These are phyloP conservation scores for Macrolepiota albuminosa DNA, from an alignment of 768 basidiomycete species.

Conservation along the genomic window DNA sequence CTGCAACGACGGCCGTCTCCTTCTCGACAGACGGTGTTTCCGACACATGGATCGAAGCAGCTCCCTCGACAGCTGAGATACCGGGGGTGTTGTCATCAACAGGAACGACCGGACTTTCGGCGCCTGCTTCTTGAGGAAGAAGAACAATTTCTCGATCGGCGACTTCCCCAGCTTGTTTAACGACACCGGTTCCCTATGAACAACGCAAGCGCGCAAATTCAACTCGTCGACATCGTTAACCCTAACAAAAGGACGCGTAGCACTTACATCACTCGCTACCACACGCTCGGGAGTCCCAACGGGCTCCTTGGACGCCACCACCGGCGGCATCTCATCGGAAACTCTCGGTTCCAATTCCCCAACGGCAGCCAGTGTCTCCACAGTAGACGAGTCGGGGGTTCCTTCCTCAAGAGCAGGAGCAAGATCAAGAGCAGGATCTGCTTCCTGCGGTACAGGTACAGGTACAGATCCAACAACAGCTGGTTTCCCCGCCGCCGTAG, in stretches of 20 bases:
- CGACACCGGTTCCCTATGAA: neutral
- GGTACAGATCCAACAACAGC: too few species aligned
- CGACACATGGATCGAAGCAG: too few species aligned
- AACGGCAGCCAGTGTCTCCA: neutral
- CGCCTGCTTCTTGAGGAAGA: neutral
- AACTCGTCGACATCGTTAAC: neutral
- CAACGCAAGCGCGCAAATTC: neutral
- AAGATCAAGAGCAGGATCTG: too few species aligned
- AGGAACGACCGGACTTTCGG: neutral
- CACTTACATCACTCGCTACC: neutral
- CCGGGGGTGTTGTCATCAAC: neutral
- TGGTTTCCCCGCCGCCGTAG: neutral
- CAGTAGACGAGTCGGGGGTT: neutral
- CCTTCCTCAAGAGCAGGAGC: too few species aligned
- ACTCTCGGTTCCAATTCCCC: neutral
- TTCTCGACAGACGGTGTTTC: too few species aligned
- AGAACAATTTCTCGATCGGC: neutral
- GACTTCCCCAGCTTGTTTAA: neutral
- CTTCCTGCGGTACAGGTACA: too few species aligned
- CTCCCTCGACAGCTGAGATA: neutral
- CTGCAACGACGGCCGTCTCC: neutral
- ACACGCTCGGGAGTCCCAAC: neutral
- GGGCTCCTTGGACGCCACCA: neutral
- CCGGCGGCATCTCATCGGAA: neutral
- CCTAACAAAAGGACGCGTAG: too few species aligned